Evolutionary conservation across 805 yeast species (phyloP), one percentile per base, ranked within the genome.

Genomic region (Kodamaea hsintzibuensis): DNA sequence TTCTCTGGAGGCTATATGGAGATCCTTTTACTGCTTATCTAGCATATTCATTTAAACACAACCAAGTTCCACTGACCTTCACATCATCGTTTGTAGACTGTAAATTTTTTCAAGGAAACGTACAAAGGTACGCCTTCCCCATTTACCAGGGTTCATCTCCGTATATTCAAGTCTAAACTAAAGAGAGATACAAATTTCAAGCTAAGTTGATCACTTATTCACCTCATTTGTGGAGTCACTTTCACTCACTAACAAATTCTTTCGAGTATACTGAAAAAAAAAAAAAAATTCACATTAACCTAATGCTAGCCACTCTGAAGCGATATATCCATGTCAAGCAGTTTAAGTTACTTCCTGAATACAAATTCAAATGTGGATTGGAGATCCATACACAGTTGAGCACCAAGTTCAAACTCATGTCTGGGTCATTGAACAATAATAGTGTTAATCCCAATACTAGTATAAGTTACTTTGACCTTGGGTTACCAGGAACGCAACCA

Each of bases 401-500:
- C 58, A 89, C 98, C 0, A 65, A 70, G 38, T 74, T 80, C 52
- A 95, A 95, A 68, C 81, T 95, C 25, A 95, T 95, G 60, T 88
- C 97, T 2, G 73, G 77, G 52, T 71, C 74, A 22, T 78, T 81
- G 51, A 76, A 82, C 44, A 19, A 17, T 6, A 43, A 25, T 12
- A 18, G 27, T n/a, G 69, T 70, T 10, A 69, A 63, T 45, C 96
- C 96, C 5, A 93, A 93, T 69, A 63, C 86, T 2, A 79, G 80
- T 42, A 82, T 88, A 1, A 86, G 96, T 13, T 88, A 72, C 63
- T 95, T 85, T 64, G 99, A 95, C 70, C 80, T 86, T 10, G 89
- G 93, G 7, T 67, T 95, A 22, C 99, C 99, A 0, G 99, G 99
- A 2, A 85, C 98, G 0, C 96, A 89, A 66, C 99, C 99, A 0